phyloP scores from a whole-genome alignment of 2,329 filamentous ascomycete genomes.

The Cercospora sojina region DNA sequence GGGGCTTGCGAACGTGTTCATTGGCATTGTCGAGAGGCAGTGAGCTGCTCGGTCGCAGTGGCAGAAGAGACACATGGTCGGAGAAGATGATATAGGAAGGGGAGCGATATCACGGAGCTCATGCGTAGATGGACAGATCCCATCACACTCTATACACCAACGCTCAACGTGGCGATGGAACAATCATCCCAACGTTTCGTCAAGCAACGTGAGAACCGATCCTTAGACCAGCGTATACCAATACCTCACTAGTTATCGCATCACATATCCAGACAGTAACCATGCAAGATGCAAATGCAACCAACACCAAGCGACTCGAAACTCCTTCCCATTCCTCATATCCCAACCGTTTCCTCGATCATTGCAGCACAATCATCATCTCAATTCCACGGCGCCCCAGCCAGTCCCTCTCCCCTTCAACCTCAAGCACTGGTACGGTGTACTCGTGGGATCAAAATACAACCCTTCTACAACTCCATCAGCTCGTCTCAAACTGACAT shows the following conservation, averaged over 20 bases:
- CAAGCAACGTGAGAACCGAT: neutral
- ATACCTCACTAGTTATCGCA: neutral
- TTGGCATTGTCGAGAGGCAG: neutral
- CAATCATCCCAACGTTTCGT: neutral
- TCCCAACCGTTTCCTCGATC: neutral
- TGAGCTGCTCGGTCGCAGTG: neutral
- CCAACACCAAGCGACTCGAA: neutral
- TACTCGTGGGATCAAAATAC: slow-evolving; percentile 56
- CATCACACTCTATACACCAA: no score
- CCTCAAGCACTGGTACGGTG: slow-evolving; percentile 54
- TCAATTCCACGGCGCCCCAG: slow-evolving; percentile 43
- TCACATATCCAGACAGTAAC: neutral
- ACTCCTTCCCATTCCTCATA: neutral
- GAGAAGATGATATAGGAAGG: neutral
- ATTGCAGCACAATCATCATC: slow-evolving; percentile 28
- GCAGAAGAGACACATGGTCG: neutral
- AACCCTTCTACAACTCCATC: slow-evolving; percentile 52
- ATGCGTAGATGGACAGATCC: neutral
- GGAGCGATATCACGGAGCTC: neutral
- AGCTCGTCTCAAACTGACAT: slow-evolving; percentile 49
- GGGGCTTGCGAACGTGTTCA: neutral
- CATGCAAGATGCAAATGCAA: neutral
- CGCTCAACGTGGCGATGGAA: neutral
- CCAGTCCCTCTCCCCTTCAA: slow-evolving; percentile 42
- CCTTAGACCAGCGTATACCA: neutral